Conservation (phyloP, 129 eudicot genomes). For the Lonicera japonica region DNA sequence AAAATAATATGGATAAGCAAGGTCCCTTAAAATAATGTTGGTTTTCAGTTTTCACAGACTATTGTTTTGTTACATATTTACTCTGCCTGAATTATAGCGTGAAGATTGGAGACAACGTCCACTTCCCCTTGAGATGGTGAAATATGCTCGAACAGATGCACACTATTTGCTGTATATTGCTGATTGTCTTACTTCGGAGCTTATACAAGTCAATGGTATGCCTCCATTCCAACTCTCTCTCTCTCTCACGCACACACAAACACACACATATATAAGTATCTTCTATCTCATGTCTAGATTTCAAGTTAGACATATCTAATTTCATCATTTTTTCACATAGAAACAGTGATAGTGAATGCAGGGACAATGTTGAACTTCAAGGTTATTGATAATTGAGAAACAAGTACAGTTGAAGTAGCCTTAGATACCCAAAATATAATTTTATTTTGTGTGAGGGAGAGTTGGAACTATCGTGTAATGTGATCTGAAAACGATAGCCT, state of each 20-base stretch:
- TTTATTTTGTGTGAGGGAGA: neutral
- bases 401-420: neutral
- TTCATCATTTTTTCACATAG: neutral
- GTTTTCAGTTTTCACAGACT: neutral
- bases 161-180: conserved; percentile 83
- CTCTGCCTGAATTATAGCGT: conserved; percentile 34
- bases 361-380: neutral
- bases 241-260: neutral
- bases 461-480: neutral
- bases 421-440: no score
- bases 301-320: neutral
- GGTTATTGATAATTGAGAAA: neutral
- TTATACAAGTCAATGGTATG: conserved; percentile 53
- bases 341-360: neutral
- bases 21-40: no score
- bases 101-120: conserved; percentile 99
- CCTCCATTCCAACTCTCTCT: neutral
- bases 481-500: neutral
- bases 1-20: no score
- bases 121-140: conserved; percentile 76
- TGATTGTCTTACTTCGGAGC: conserved; percentile 66
- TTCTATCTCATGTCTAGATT: neutral
- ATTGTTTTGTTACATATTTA: neutral
- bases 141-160: conserved; percentile 89
- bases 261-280: neutral